phyloP scores from a whole-genome alignment of 768 basidiomycete genomes.

The Scleroderma citrinum region DNA sequence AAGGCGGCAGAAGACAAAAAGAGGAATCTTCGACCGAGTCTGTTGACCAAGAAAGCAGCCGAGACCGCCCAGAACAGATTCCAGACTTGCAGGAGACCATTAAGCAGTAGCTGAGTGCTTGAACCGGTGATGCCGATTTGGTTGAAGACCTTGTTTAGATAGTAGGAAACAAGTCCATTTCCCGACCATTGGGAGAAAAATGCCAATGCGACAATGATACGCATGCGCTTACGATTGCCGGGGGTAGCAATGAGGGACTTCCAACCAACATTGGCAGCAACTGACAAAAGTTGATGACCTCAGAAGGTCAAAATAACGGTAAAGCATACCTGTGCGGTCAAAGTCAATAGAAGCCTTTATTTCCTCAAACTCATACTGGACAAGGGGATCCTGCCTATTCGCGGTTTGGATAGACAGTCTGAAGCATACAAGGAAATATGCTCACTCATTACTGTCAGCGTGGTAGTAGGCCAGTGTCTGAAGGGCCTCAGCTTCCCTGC shows the following conservation, averaged over 20 bases:
- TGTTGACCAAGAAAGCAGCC: slow-evolving; percentile 59
- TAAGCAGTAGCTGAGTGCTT: slow-evolving; percentile 70
- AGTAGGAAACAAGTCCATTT: slow-evolving; percentile 80
- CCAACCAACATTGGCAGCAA: slow-evolving; percentile 59
- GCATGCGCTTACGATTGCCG: slow-evolving; percentile 73
- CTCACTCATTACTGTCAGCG: slow-evolving; percentile 62
- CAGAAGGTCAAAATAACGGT: not conserved
- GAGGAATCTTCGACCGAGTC: slow-evolving; percentile 61
- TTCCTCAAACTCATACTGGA: slow-evolving; percentile 71
- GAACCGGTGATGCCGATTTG: slow-evolving; percentile 59
- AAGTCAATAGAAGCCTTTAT: slow-evolving; percentile 74
- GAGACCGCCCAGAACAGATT: slow-evolving; percentile 59
- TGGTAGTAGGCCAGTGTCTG: slow-evolving; percentile 77
- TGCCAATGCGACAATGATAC: slow-evolving; percentile 69
- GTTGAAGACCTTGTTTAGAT: slow-evolving; percentile 68
- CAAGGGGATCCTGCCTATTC: slow-evolving; percentile 53
- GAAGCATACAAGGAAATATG: not conserved
- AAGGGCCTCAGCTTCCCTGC: slow-evolving; percentile 63
- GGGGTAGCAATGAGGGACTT: slow-evolving; percentile 56
- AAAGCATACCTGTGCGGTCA: slow-evolving; percentile 40
- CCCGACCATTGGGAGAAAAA: slow-evolving; percentile 88
- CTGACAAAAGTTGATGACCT: slow-evolving; percentile 19
- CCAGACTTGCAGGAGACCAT: slow-evolving; percentile 81
- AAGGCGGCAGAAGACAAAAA: slow-evolving; percentile 55
- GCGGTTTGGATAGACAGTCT: not conserved